Conservation (phyloP, 2,329 filamentous ascomycete species). For the Pseudocercospora ulei region DNA sequence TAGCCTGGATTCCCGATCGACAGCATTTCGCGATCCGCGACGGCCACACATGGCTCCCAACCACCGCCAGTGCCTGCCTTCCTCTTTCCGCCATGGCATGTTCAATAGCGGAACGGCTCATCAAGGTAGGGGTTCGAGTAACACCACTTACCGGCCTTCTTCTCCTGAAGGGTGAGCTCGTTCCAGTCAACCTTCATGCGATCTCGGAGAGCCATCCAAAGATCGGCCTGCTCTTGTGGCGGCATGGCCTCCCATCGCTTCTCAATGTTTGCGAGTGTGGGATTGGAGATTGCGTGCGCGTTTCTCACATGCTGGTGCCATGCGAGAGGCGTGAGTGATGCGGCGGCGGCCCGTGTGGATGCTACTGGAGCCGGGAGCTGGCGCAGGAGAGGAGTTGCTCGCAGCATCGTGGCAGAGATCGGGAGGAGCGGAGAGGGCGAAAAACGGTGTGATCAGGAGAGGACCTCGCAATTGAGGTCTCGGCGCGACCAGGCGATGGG, state of each 20-base stretch:
- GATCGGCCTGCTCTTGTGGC: constrained; percentile 95
- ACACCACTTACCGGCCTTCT: constrained; percentile 71
- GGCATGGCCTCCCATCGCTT: constrained; percentile 98
- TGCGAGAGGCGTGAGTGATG: constrained; percentile 20
- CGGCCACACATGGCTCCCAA: too few species aligned
- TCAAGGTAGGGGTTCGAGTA: too few species aligned
- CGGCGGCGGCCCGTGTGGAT: constrained; percentile 19
- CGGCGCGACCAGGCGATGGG: constrained; percentile 6
- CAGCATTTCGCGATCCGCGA: neutral
- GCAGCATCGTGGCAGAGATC: constrained; percentile 20
- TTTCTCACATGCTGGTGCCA: constrained; percentile 45
- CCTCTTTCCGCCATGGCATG: too few species aligned
- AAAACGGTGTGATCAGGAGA: constrained; percentile 5
- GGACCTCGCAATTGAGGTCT: constrained; percentile 7
- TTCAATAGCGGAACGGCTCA: too few species aligned
- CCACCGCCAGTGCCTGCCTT: neutral
- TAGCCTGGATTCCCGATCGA: constrained; percentile 14
- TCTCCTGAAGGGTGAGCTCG: constrained; percentile 89
- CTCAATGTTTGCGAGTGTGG: constrained; percentile 94
- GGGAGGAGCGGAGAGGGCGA: constrained; percentile 13
- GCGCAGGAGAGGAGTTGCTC: constrained; percentile 22
- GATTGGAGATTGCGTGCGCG: constrained; percentile 93
- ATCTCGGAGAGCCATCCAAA: constrained; percentile 97
- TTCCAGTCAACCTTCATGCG: constrained; percentile 98
- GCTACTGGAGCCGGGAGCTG: constrained; percentile 22